Conservation (phyloP, 2,329 filamentous ascomycete species). For the Aspergillus sp. region DNA sequence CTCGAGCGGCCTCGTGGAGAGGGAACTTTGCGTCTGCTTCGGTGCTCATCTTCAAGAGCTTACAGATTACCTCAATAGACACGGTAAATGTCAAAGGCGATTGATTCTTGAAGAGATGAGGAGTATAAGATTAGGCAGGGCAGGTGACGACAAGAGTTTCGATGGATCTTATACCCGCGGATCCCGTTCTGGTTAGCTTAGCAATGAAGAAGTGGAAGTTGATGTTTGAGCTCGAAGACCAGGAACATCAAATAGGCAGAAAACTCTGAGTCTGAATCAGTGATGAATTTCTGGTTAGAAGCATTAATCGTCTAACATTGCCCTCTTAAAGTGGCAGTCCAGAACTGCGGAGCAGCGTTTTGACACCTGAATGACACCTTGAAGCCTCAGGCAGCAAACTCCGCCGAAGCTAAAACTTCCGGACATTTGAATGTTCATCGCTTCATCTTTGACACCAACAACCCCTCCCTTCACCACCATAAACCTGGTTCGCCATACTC, state of each 20-base stretch:
- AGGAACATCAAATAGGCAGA: too few relatives aligned
- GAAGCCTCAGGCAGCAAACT: constrained; percentile 17
- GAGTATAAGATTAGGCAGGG: background rate
- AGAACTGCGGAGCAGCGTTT: background rate
- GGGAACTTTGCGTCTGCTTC: constrained; percentile 69
- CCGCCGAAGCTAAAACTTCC: constrained; percentile 19
- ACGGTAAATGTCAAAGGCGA: too few relatives aligned
- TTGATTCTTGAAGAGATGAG: background rate
- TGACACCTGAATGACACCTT: constrained; percentile 6
- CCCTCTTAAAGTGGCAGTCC: background rate
- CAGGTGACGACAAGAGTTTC: background rate
- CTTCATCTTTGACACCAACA: constrained; percentile 1
- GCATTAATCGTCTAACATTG: too few relatives aligned
- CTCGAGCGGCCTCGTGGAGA: constrained; percentile 83
- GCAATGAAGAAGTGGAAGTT: background rate
- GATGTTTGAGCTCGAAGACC: background rate
- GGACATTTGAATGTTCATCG: background rate
- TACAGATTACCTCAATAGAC: too few relatives aligned
- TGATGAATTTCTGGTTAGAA: too few relatives aligned
- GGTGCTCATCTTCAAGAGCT: constrained; percentile 38
- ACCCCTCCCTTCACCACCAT: constrained; percentile 2
- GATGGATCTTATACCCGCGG: background rate
- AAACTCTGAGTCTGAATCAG: too few relatives aligned
- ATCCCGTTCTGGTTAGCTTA: background rate
- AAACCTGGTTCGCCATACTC: too few relatives aligned